A percentile compares a stretch with the other conserved stretches of the same genome.
Evolutionary conservation across 495 filamentous ascomycete species (phyloP).

Genomic region (Xanthoparmelia taractica): DNA sequence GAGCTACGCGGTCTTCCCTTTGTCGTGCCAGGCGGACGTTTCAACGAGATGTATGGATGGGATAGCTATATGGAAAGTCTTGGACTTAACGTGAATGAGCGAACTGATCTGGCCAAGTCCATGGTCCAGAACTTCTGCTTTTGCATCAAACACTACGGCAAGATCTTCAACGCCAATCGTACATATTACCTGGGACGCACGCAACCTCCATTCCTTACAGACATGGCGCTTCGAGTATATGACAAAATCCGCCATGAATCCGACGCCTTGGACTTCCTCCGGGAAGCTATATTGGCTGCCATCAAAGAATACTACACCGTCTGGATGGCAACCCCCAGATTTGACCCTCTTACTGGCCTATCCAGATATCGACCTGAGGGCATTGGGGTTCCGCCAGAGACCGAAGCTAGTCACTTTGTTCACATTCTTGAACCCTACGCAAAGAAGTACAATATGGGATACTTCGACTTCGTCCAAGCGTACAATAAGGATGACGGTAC

Average conservation of each 20-base stretch:
- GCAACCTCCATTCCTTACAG: constrained; percentile 92
- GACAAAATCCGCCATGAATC: constrained; percentile 79
- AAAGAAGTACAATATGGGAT: constrained; percentile 69
- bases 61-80: constrained; percentile 96
- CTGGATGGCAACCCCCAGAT: constrained; percentile 73
- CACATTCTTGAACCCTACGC: constrained; percentile 83
- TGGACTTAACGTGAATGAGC: constrained; percentile 67
- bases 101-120: constrained; percentile 73
- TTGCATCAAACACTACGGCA: constrained; percentile 94
- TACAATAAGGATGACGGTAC: constrained; percentile 60
- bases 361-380: constrained; percentile 77
- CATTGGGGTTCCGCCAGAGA: constrained; percentile 87
- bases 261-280: constrained; percentile 67
- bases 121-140: constrained; percentile 97
- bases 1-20: constrained; percentile 75
- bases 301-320: constrained; percentile 95
- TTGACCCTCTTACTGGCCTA: constrained; percentile 70
- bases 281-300: constrained; percentile 69
- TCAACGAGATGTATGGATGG: constrained; percentile 97
- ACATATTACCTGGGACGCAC: constrained; percentile 89
- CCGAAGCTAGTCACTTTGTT: constrained; percentile 79
- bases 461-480: constrained; percentile 72
- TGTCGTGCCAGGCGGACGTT: constrained; percentile 92
- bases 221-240: constrained; percentile 89
- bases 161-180: constrained; percentile 92